Conservation (phyloP, 495 filamentous ascomycete genomes). For the Tuber brumale region DNA sequence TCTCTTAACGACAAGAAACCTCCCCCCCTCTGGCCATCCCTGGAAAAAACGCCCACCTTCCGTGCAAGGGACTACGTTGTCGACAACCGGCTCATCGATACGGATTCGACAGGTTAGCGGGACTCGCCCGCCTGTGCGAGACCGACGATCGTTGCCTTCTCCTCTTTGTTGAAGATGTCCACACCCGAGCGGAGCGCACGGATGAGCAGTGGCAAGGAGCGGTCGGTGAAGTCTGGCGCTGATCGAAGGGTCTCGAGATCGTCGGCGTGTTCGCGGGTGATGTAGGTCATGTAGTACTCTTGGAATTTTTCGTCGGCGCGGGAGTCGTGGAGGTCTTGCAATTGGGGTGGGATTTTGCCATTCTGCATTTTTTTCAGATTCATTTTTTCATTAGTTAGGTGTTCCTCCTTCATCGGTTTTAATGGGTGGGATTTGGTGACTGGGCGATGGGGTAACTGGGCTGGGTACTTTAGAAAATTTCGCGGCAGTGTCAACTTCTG, state of each 20-base stretch:
- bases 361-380: conserved; percentile 20
- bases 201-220: conserved; percentile 57
- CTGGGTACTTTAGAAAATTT: conserved; percentile 3
- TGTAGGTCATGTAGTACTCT: conserved; percentile 57
- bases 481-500: neutral
- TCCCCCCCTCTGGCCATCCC: conserved; percentile 36
- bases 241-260: conserved; percentile 61
- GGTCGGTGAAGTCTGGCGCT: conserved; percentile 61
- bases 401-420: neutral
- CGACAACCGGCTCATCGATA: conserved; percentile 3
- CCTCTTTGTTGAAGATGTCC: conserved; percentile 35
- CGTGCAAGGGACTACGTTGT: conserved; percentile 35
- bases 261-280: conserved; percentile 62
- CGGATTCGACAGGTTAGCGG: neutral
- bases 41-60: conserved; percentile 33
- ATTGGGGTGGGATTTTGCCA: conserved; percentile 30
- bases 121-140: neutral
- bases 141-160: conserved; percentile 33
- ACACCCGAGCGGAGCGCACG: conserved; percentile 59
- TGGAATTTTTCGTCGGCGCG: conserved; percentile 50
- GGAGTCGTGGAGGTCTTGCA: conserved; percentile 41
- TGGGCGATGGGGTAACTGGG: neutral
- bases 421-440: neutral
- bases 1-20: conserved; percentile 38
- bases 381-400: conserved; percentile 8